Evolutionary conservation across 2,329 filamentous ascomycete species (phyloP).

Genomic region (Xylariomycetidae sp.): DNA sequence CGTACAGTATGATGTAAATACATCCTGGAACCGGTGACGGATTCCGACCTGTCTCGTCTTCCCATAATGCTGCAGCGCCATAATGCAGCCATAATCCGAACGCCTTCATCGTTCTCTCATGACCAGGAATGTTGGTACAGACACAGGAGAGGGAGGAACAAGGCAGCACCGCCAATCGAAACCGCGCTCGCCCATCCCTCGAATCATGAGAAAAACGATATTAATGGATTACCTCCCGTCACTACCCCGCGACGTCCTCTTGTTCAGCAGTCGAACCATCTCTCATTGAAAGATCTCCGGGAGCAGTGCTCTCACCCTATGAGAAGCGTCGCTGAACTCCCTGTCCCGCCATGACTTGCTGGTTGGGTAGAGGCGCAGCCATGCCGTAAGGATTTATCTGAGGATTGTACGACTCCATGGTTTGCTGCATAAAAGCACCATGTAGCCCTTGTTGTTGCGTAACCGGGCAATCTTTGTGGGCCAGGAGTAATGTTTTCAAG

Average conservation of each 20-base stretch:
- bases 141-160: conserved; percentile 21
- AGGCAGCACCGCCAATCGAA: conserved; percentile 6
- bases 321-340: conserved; percentile 53
- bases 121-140: conserved; percentile 35
- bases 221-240: no score
- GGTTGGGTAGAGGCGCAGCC: conserved; percentile 46
- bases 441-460: conserved; percentile 79
- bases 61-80: no score
- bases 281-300: conserved; percentile 9
- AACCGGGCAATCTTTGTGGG: conserved; percentile 94
- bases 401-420: conserved; percentile 49
- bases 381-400: conserved; percentile 59
- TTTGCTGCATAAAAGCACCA: conserved; percentile 50
- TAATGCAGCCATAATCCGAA: conserved; percentile 20
- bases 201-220: conserved; percentile 16
- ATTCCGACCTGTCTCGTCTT: no score
- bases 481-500: conserved; percentile 84
- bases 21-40: conserved; percentile 14
- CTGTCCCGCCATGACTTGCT: conserved; percentile 53
- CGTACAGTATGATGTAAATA: no score
- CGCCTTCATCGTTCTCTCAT: conserved; percentile 27
- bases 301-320: conserved; percentile 32
- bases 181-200: no score
- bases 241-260: no score
- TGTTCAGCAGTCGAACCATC: neutral